A percentile compares a stretch with the other conserved stretches of the same genome.
These are phyloP conservation scores for Halenospora varia DNA, from an alignment of 495 filamentous ascomycete genomes.

Conservation along the genomic window DNA sequence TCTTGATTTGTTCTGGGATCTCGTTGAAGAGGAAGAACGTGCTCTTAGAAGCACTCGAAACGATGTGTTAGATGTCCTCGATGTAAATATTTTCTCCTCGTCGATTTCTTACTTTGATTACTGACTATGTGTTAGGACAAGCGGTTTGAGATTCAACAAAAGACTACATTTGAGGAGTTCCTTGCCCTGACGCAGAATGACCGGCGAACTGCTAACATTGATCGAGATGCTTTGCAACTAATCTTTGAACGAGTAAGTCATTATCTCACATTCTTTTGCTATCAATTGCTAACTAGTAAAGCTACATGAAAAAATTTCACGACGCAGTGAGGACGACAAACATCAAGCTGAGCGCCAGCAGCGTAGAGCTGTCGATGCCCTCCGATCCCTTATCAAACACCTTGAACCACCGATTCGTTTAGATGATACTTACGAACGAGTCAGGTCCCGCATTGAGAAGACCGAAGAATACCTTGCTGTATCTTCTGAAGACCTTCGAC, in stretches of 20 bases:
- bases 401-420: slow-evolving; percentile 79
- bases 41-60: slow-evolving; percentile 76
- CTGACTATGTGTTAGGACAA: slow-evolving; percentile 58
- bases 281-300: slow-evolving; percentile 36
- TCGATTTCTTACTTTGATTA: slow-evolving; percentile 16
- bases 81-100: slow-evolving; percentile 53
- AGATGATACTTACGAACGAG: slow-evolving; percentile 80
- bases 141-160: slow-evolving; percentile 81
- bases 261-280: slow-evolving; percentile 4
- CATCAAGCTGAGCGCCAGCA: slow-evolving; percentile 79
- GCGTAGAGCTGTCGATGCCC: slow-evolving; percentile 75
- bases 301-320: slow-evolving; percentile 71
- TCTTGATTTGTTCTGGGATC: slow-evolving; percentile 96
- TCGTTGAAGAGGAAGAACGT: slow-evolving; percentile 89
- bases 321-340: slow-evolving; percentile 79
- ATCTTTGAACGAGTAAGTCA: slow-evolving; percentile 69
- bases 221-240: slow-evolving; percentile 65
- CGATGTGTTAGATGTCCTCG: slow-evolving; percentile 83
- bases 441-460: slow-evolving; percentile 72
- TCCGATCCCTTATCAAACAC: slow-evolving; percentile 85
- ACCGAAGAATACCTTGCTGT: slow-evolving; percentile 79
- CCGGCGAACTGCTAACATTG: slow-evolving; percentile 78
- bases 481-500: slow-evolving; percentile 74
- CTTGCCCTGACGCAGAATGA: slow-evolving; percentile 70
- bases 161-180: slow-evolving; percentile 87